Percentiles rank a stretch among this genome's conserved stretches.
phyloP scores from a whole-genome alignment of 352 stramenopile genomes.

The Globisporangium lucens region DNA sequence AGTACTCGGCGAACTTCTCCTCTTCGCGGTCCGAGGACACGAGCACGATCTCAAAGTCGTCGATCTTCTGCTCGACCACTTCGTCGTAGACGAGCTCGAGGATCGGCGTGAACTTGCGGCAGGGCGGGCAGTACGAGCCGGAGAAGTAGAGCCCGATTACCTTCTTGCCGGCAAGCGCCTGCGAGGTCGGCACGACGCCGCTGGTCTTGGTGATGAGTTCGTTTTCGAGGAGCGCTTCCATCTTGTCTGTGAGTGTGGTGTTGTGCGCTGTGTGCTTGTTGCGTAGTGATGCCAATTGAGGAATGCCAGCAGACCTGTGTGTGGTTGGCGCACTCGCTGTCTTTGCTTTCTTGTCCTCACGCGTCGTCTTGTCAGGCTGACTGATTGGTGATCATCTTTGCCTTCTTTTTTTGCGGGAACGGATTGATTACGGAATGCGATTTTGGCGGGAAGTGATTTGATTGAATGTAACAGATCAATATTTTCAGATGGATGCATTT shows the following conservation, averaged over 20 bases:
- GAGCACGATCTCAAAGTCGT: constrained; percentile 93
- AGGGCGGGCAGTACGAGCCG: constrained; percentile 87
- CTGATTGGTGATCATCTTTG: constrained; percentile 8
- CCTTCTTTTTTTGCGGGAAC: constrained; percentile 4
- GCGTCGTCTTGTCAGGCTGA: background rate
- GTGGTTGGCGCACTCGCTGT: background rate
- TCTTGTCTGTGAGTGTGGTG: constrained; percentile 19
- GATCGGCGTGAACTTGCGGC: constrained; percentile 93
- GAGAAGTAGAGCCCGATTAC: constrained; percentile 85
- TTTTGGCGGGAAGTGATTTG: constrained; percentile 4
- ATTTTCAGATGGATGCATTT: background rate
- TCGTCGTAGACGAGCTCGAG: constrained; percentile 77
- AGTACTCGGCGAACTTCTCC: constrained; percentile 91
- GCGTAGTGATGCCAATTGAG: constrained; percentile 21
- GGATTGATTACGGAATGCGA: background rate
- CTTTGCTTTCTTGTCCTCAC: no score
- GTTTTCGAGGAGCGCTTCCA: constrained; percentile 69
- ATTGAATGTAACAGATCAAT: background rate
- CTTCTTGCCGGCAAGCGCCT: constrained; percentile 71
- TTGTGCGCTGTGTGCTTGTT: background rate
- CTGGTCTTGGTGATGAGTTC: constrained; percentile 67
- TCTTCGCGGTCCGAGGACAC: constrained; percentile 92
- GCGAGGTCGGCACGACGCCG: constrained; percentile 48
- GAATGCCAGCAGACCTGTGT: background rate
- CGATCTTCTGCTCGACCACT: constrained; percentile 63